A percentile compares a stretch with the other conserved stretches of the same genome.
Evolutionary conservation across 148 eudicot genomes (phyloP).

Genomic region (Suaeda aralocaspica): DNA sequence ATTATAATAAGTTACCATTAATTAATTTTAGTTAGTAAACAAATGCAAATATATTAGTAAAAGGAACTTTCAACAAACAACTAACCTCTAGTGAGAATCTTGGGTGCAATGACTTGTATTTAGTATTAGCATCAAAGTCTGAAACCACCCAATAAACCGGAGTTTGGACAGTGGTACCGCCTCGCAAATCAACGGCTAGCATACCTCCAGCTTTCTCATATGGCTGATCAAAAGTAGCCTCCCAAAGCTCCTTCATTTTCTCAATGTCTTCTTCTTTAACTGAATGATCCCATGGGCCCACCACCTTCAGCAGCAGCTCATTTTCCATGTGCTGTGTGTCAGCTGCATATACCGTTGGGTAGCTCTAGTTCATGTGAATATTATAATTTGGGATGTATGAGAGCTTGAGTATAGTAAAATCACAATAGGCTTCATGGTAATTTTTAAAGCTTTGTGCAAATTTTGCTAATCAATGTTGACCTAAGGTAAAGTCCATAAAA

Average conservation of each 20-base stretch:
- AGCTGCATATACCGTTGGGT: constrained; percentile 73
- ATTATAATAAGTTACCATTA: constrained; percentile 19
- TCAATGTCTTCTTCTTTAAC: constrained; percentile 46
- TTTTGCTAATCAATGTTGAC: neutral
- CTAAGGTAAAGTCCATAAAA: neutral
- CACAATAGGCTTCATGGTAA: neutral
- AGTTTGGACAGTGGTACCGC: constrained; percentile 26
- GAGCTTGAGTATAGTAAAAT: constrained; percentile 8
- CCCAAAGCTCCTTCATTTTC: constrained; percentile 70
- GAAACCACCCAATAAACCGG: constrained; percentile 58
- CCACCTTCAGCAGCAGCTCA: constrained; percentile 47
- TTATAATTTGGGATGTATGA: constrained; percentile 23
- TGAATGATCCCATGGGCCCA: constrained; percentile 46
- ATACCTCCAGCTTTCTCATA: constrained; percentile 87
- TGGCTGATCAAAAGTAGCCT: constrained; percentile 64
- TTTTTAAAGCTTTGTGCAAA: neutral
- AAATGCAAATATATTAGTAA: neutral
- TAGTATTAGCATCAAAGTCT: constrained; percentile 62
- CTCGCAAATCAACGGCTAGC: constrained; percentile 28
- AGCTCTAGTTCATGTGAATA: constrained; percentile 63
- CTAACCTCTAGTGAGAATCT: constrained; percentile 85
- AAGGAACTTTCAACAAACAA: constrained; percentile 12
- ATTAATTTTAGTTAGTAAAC: neutral
- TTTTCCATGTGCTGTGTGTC: constrained; percentile 67
- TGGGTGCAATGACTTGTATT: constrained; percentile 72